A percentile compares a stretch with the other conserved stretches of the same genome.
phyloP scores from a whole-genome alignment of 1,139 yeast genomes.

The Ashbya aceris region DNA sequence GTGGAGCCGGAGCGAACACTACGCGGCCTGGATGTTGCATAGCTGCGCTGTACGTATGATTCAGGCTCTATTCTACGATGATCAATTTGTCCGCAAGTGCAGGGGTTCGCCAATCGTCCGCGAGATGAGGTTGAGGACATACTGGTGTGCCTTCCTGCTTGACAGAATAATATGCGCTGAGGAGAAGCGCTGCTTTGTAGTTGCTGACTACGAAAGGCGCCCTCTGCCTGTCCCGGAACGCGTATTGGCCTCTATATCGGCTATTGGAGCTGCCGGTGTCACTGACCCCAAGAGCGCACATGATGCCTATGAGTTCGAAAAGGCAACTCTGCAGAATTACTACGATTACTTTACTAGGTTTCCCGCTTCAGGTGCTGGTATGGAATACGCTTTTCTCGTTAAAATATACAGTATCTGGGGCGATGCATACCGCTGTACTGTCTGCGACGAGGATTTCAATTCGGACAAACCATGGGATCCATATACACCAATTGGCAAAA shows the following conservation, averaged over 20 bases:
- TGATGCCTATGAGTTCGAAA: neutral
- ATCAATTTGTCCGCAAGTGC: conserved; percentile 5
- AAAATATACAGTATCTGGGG: conserved; percentile 9
- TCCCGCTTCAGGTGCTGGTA: neutral
- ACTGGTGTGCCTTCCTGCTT: conserved; percentile 10
- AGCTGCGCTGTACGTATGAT: conserved; percentile 10
- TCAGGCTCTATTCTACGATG: conserved; percentile 10
- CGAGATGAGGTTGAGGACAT: conserved; percentile 6
- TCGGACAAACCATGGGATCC: conserved; percentile 8
- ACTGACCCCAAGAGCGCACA: neutral
- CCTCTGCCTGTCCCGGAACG: conserved; percentile 6
- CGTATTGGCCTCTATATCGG: neutral
- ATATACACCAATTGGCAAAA: conserved; percentile 4
- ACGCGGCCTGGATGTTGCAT: conserved; percentile 11
- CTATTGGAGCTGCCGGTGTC: neutral
- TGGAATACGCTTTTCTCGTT: neutral
- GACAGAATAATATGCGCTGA: conserved; percentile 10
- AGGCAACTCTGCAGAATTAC: neutral
- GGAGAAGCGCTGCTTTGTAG: conserved; percentile 7
- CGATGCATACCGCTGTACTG: conserved; percentile 1
- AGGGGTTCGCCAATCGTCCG: conserved; percentile 4
- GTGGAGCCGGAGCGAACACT: conserved; percentile 12
- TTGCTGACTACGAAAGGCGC: conserved; percentile 3
- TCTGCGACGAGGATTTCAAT: neutral
- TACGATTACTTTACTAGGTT: neutral